Conservation (phyloP, 2,329 filamentous ascomycete species). For the Nannizzia gypsea region DNA sequence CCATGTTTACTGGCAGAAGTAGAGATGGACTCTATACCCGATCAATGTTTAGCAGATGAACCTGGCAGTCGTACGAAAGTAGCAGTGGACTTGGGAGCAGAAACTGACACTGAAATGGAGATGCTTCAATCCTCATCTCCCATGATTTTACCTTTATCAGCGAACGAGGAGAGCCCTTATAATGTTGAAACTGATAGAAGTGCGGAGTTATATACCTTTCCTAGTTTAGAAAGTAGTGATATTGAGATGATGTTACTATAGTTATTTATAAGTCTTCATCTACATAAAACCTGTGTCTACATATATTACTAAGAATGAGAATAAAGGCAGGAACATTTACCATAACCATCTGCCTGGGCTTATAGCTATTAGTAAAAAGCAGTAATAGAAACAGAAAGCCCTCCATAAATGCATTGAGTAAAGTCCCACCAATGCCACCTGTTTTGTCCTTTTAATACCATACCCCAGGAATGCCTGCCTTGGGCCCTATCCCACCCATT, state of each 20-base stretch:
- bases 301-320: no score
- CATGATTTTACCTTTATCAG: not conserved
- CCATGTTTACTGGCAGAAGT: not conserved
- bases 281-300: no score
- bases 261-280: not conserved
- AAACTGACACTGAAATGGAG: not conserved
- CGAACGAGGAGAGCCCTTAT: not conserved
- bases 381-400: not conserved
- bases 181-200: not conserved
- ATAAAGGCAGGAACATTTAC: no score
- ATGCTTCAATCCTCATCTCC: conserved; percentile 3
- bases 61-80: not conserved
- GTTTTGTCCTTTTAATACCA: not conserved
- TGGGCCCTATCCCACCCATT: not conserved
- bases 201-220: not conserved
- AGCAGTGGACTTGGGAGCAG: not conserved
- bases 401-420: not conserved
- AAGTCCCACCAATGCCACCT: not conserved
- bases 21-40: not conserved
- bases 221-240: not conserved
- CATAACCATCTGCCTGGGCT: no score
- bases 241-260: not conserved
- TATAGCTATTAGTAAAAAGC: not conserved
- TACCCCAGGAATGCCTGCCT: not conserved
- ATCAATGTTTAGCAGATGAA: not conserved